Base-by-base conservation (phyloP, 2,329 filamentous ascomycete species). In the Botryosphaeria dothidea region DNA sequence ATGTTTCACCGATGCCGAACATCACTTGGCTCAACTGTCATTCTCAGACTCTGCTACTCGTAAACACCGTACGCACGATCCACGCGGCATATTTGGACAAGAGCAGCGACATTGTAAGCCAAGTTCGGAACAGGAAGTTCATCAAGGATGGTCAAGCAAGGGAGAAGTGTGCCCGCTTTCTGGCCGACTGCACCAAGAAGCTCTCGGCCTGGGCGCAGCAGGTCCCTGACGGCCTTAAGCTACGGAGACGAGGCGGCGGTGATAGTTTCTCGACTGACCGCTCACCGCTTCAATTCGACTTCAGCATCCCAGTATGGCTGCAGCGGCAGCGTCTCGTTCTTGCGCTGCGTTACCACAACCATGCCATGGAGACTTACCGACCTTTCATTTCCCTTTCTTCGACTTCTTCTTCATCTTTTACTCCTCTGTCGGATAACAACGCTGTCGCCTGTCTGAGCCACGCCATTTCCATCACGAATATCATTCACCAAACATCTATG, bases 11-110 rank as follows among this genome's bases (percentile, higher is more conserved):
- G 11, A n/a, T 21, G 23, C 13, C 17, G 19, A 69, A 77, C 64
- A 71, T 77, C 25, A 80, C 78, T 5, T 80, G 78, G 76, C 72
- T 82, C 41, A 80, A 70, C 5, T 81, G 71, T 65, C 70, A 69
- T 15, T 51, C 75, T 1, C 75, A 80, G 4, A 71, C 73, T 49
- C 71, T 73, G 15, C 77, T 74, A 58, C 69, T 83, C 11, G 64
- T 79, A 13, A 66, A 76, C 1, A 72, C 74, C 1, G 71, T 71
- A 7, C 72, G 72, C 15, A 69, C 70, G 0, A 71, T 77, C 1
- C 78, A 81, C 64, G 71, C 71, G 4, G 71, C 72, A 0, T 78
- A 81, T 51, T 77, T 77, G 65, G 70, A 69, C 19, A 73, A 71
- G 58, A 71, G 69, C 56, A 67, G 68, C 0, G 70, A 73, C 3